Evolutionary conservation across 345 rosid species (phyloP), one percentile per base, ranked within the genome.

Genomic region (Gynandropsis gynandra): DNA sequence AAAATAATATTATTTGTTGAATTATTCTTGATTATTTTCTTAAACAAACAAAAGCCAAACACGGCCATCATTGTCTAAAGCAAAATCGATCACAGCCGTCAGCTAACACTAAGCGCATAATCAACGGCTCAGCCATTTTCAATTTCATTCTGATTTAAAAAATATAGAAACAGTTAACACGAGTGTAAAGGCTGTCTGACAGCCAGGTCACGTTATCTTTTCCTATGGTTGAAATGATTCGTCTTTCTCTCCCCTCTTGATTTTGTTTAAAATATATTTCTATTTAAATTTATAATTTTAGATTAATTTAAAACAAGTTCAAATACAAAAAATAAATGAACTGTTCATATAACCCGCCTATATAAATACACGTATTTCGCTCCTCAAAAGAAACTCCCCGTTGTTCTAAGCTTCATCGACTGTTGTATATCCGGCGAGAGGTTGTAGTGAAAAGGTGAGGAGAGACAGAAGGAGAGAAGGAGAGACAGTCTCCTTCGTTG

Each of bases 201-300:
- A 59, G 68, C 68, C 80, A 72, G 78, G 76, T 74, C 78, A 80
- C 67, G 61, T 67, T 65, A 62, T 69, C 72, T 50, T 70, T 74
- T 63, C 68, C 63, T 49, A 60, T 65, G 74, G 68, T 44, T 52
- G 63, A 50, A 76, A 74, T 77, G 80, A 74, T 74, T 68, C 70
- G 50, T 58, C 56, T 9, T 12, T 54, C 29, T 47, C 59, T 27
- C 48, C 10, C 24, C 42, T 35, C 27, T 21, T 19, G 8, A 9
- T 11, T 32, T 14, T 42, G n/a, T n/a, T n/a, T n/a, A n/a, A n/a
- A n/a, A n/a, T n/a, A n/a, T n/a, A n/a, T n/a, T n/a, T n/a, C n/a
- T n/a, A 9, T 16, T 20, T 42, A n/a, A 42, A 42, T 42, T 42
- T 16, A 42, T 20, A 39, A 34, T 32, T 12, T 51, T 12, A 16